Percentiles rank a stretch among this genome's conserved stretches.
These are phyloP conservation scores for Arachis stenosperma DNA, from an alignment of 306 rosid genomes.

Conservation along the genomic window DNA sequence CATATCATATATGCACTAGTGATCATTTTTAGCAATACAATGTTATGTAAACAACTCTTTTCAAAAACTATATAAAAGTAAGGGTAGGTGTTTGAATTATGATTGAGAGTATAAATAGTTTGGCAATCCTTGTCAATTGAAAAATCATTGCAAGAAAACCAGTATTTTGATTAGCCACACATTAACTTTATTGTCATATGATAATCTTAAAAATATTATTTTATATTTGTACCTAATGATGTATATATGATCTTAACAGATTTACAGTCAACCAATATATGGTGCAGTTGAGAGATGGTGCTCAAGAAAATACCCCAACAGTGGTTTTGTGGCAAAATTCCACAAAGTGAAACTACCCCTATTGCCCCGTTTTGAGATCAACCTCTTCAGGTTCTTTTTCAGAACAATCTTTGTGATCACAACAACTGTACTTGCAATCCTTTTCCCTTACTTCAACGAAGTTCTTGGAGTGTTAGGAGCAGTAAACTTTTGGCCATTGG, in stretches of 20 bases:
- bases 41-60: too few species aligned
- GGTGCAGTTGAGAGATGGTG: conserved; percentile 57
- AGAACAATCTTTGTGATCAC: conserved; percentile 58
- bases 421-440: conserved; percentile 54
- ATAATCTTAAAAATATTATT: too few species aligned
- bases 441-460: conserved; percentile 70
- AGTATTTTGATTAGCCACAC: too few species aligned
- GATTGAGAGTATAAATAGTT: too few species aligned
- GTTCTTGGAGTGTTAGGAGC: conserved; percentile 70
- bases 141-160: too few species aligned
- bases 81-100: too few species aligned
- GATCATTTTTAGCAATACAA: too few species aligned
- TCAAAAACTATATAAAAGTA: too few species aligned
- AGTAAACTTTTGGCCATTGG: conserved; percentile 69
- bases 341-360: conserved; percentile 53
- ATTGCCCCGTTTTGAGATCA: conserved; percentile 45
- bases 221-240: too few species aligned
- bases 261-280: conserved; percentile 57
- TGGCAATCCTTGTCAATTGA: too few species aligned
- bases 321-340: conserved; percentile 49
- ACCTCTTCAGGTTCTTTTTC: conserved; percentile 53
- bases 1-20: too few species aligned
- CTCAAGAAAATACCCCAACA: conserved; percentile 49
- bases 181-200: too few species aligned
- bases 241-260: conserved; percentile 25